Base-by-base conservation (phyloP, 768 basidiomycete genomes). In the Phlebiopsis gigantea region DNA sequence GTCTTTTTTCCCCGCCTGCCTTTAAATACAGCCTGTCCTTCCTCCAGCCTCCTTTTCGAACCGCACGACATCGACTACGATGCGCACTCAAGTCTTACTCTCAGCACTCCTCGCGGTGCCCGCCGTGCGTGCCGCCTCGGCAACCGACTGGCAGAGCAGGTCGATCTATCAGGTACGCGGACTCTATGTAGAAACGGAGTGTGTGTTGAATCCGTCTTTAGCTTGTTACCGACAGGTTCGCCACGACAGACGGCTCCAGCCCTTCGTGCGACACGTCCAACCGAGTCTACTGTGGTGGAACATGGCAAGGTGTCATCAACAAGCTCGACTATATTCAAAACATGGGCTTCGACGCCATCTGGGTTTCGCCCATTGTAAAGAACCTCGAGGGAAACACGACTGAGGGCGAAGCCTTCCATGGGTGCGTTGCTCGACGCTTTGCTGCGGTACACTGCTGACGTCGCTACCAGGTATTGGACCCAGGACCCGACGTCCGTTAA, bases 311-410 rank as follows among this genome's bases (percentile, higher is more conserved):
- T 10, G 72, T 82, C 56, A 73, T 72, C 51, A 70, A 72, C 58
- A 77, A 82, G 59, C 76, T 85, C 48, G 83, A 84, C 68, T 85
- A 85, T 64, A 84, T 85, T 54, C 75, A 81, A 61, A 73, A 72
- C 58, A 81, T 84, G 50, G 83, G 83, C 30, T 83, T 83, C 62
- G 81, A 82, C 57, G 81, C 75, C 15, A 55, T 83, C 26, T 84
- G 81, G 82, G 80, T 81, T 50, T 81, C 80, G 1, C 84, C 83
- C 0, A 71, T 82, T 21, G 75, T 77, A 34, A 63, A 72, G 49
- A 82, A 82, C 54, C 66, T 80, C 31, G 77, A 79, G 25, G 76
- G 76, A 1, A 70, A 67, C 47, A 79, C 77, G 0, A 70, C 76
- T 0, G 75, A 79, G 60, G 81, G 82, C 26, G 74, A 81, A 54